phyloP scores from a whole-genome alignment of 805 yeast species.

The Lipomyces spencermartinsiae region DNA sequence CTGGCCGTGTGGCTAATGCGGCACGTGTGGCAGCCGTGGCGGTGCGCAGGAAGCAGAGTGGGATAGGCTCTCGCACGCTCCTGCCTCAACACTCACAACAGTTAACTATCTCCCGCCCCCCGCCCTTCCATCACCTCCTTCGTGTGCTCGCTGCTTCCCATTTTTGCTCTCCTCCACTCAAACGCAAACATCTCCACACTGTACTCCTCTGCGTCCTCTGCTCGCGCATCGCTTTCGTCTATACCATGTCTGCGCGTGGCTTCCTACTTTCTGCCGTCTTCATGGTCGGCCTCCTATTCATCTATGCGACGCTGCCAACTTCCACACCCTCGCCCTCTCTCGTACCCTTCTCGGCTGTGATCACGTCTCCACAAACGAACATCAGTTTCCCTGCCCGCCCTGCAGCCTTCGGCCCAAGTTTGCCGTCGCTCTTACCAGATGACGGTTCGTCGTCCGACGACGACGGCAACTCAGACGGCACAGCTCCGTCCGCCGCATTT shows the following conservation, averaged over 20 bases:
- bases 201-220: neutral
- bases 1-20: neutral
- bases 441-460: conserved; percentile 12
- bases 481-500: conserved; percentile 27
- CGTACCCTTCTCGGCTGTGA: conserved; percentile 38
- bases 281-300: conserved; percentile 32
- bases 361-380: conserved; percentile 44
- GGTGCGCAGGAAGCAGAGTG: neutral
- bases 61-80: neutral
- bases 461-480: conserved; percentile 7
- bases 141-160: neutral
- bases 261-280: conserved; percentile 32
- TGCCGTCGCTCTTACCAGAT: conserved; percentile 18
- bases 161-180: neutral
- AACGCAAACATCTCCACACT: neutral
- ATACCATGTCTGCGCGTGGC: conserved; percentile 35
- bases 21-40: neutral
- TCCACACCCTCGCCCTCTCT: conserved; percentile 24
- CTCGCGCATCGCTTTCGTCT: neutral
- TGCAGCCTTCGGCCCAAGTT: conserved; percentile 47
- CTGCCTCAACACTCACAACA: neutral
- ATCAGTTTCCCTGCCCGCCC: conserved; percentile 47
- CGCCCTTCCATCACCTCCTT: neutral
- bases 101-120: neutral
- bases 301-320: conserved; percentile 32